A percentile compares a stretch with the other conserved stretches of the same genome.
These are phyloP conservation scores for Cladosporium sp. DNA, from an alignment of 2,329 filamentous ascomycete species.

Conservation along the genomic window DNA sequence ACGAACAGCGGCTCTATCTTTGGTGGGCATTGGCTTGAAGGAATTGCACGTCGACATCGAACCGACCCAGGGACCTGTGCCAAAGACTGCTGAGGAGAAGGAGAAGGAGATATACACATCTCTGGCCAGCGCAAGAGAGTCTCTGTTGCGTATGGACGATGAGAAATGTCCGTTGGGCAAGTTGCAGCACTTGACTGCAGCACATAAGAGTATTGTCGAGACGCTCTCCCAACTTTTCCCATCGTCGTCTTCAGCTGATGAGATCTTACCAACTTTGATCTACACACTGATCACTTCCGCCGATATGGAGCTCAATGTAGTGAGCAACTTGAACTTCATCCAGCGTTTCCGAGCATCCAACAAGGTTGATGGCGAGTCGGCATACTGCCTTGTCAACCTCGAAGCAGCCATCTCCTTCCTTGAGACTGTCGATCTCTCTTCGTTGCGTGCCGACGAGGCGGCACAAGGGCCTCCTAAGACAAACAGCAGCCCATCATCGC, in stretches of 20 bases:
- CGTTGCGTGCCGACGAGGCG: constrained; percentile 71
- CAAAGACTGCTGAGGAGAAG: constrained; percentile 50
- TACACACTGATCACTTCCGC: constrained; percentile 91
- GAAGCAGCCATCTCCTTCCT: constrained; percentile 93
- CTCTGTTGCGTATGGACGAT: constrained; percentile 77
- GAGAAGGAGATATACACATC: constrained; percentile 66
- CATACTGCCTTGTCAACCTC: constrained; percentile 93
- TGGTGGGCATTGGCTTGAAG: constrained; percentile 86
- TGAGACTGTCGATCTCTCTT: constrained; percentile 90
- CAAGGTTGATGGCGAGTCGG: constrained; percentile 88
- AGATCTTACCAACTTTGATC: constrained; percentile 94
- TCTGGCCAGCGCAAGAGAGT: constrained; percentile 63
- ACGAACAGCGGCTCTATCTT: constrained; percentile 79
- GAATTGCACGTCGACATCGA: constrained; percentile 78
- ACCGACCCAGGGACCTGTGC: constrained; percentile 50
- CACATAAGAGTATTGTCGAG: constrained; percentile 93
- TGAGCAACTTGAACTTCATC: constrained; percentile 93
- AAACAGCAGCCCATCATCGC: constrained; percentile 45
- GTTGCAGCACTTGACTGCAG: constrained; percentile 78
- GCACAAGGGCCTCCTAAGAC: constrained; percentile 63
- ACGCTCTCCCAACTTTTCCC: constrained; percentile 64
- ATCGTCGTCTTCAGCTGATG: constrained; percentile 84
- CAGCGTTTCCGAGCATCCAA: constrained; percentile 81
- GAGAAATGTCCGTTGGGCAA: constrained; percentile 88
- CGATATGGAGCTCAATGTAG: constrained; percentile 78